Base-by-base conservation (phyloP, 805 yeast genomes). In the Candida saitoana region DNA sequence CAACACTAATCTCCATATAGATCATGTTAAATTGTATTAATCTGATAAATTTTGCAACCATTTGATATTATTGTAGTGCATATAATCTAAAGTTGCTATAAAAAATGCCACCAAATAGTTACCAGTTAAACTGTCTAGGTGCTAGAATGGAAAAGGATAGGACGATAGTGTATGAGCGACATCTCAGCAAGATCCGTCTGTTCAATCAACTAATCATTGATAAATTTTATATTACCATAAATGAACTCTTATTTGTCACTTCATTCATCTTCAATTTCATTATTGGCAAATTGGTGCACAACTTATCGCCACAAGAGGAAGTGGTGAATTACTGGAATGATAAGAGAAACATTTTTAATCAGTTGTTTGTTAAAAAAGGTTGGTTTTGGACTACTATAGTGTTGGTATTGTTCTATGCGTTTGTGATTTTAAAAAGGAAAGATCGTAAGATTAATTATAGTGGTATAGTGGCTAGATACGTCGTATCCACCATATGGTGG, bases 311-410 rank as follows among this genome's bases (percentile, higher is more conserved):
- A 15, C 44, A 56, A 14, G 80, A 73, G 39, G 71, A 69, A 44
- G 67, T 74, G 20, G 59, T 69, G 61, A 69, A 73, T 49, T 75
- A 73, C 60, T 76, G 70, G 59, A 74, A 76, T 39, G 69, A 80
- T 42, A 88, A 87, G 63, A 72, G 76, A 39, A 88, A 87, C 56
- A 24, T 88, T 14, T 56, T 90, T 46, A 91, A 91, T 60, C 73
- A 73, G 16, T 36, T 74, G 5, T 87, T 93, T 57, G 96, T 91
- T 30, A 93, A 91, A 54, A 74, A 73, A 18, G 98, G 97, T 2
- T 93, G 98, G 98, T 71, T 79, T 12, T 93, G 97, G 98, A 89
- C 96, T 7, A 52, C 74, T 3, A 16, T 60, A 2, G 57, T 46
- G 12, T 45, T 66, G 11, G 47, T 49, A 1, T 37, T 51, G 7